Conservation (phyloP, 1,284 basidiomycete genomes). For the Bothia castanella region DNA sequence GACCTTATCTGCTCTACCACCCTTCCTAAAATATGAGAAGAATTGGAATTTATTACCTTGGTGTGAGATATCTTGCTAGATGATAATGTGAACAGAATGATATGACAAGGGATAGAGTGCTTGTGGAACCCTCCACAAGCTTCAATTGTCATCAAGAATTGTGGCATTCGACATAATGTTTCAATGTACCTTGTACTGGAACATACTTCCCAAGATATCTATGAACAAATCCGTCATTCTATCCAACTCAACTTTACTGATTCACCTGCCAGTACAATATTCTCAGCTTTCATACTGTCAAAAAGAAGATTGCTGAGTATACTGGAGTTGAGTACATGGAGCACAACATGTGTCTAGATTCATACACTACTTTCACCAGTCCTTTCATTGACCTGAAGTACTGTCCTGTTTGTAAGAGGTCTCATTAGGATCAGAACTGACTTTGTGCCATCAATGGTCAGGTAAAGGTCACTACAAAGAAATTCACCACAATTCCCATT, state of each 20-base stretch:
- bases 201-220: background rate
- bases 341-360: conserved; percentile 14
- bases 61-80: background rate
- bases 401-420: conserved; percentile 22
- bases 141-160: background rate
- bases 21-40: background rate
- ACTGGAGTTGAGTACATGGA: conserved; percentile 7
- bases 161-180: background rate
- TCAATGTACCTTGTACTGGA: background rate
- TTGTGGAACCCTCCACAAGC: background rate
- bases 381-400: conserved; percentile 1
- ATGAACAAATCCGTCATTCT: background rate
- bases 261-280: background rate
- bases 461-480: conserved; percentile 14
- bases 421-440: conserved; percentile 18
- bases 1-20: background rate
- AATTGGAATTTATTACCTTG: background rate
- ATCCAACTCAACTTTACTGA: background rate
- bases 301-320: conserved; percentile 1
- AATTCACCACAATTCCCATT: conserved; percentile 34
- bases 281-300: background rate
- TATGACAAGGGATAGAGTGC: background rate
- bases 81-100: background rate
- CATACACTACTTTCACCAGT: conserved; percentile 13
- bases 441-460: background rate